Evolutionary conservation across 768 basidiomycete genomes (phyloP).

Genomic region (Leccinellum luteum): DNA sequence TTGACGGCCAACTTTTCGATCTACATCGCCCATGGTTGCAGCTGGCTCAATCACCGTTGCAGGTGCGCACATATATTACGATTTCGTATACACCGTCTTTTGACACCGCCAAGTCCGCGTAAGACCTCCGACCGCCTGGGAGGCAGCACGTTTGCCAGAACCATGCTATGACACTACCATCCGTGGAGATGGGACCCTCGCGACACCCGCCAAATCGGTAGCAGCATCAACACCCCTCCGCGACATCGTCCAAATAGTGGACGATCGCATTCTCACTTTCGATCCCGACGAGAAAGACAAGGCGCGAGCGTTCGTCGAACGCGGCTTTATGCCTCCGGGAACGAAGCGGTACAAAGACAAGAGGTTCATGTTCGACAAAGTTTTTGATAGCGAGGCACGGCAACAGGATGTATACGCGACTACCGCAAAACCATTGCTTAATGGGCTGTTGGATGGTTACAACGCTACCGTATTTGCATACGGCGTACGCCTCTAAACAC

Average conservation of each 20-base stretch:
- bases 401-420: constrained; percentile 88
- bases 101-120: constrained; percentile 68
- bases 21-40: constrained; percentile 56
- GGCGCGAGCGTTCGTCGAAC: constrained; percentile 75
- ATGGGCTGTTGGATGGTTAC: constrained; percentile 87
- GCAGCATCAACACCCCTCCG: constrained; percentile 58
- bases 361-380: constrained; percentile 95
- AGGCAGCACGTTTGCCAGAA: constrained; percentile 81
- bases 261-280: constrained; percentile 93
- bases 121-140: constrained; percentile 82
- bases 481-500: constrained; percentile 61
- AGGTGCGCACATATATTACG: constrained; percentile 41
- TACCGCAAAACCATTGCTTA: constrained; percentile 82
- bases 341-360: constrained; percentile 96
- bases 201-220: constrained; percentile 55
- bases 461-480: constrained; percentile 99
- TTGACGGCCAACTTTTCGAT: constrained; percentile 7
- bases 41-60: constrained; percentile 88
- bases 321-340: constrained; percentile 81
- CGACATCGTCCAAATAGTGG: constrained; percentile 83
- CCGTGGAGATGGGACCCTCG: constrained; percentile 83
- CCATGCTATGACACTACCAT: constrained; percentile 66
- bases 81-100: background rate
- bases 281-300: constrained; percentile 92
- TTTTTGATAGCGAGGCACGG: constrained; percentile 76